A percentile compares a stretch with the other conserved stretches of the same genome.
Conservation (phyloP, 139 green algal genomes). For the Volvox reticuliferus region DNA sequence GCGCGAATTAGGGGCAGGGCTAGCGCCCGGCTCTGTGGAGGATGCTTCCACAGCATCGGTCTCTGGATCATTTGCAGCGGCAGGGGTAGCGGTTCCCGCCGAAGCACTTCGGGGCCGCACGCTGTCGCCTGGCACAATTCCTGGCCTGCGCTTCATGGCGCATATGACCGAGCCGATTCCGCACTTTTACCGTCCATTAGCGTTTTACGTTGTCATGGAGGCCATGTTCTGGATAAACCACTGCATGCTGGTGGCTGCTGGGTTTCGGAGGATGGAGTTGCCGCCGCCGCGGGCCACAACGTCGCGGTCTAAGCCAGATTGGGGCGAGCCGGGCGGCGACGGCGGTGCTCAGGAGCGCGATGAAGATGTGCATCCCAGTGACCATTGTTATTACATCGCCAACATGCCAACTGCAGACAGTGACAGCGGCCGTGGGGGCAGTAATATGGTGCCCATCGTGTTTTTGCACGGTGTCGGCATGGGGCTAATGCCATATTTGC, state of each 20-base stretch:
- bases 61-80: too few species aligned
- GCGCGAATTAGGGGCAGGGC: too few species aligned
- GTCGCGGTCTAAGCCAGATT: background rate
- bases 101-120: background rate
- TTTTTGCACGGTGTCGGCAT: conserved; percentile 60
- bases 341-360: background rate
- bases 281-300: background rate
- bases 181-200: conserved; percentile 56
- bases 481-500: conserved; percentile 60
- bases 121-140: conserved; percentile 30
- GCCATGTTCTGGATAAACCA: conserved; percentile 37
- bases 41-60: too few species aligned
- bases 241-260: conserved; percentile 49
- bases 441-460: conserved; percentile 29
- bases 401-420: conserved; percentile 2
- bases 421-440: background rate
- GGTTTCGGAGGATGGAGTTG: background rate
- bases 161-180: conserved; percentile 53
- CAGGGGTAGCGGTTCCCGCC: too few species aligned
- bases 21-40: too few species aligned
- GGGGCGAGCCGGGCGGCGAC: too few species aligned
- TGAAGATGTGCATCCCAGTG: background rate
- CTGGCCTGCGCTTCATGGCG: conserved; percentile 41
- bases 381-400: conserved; percentile 31
- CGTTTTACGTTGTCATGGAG: conserved; percentile 46